Conservation (phyloP, 164 flowering plant genomes). For the Protea cynaroides region DNA sequence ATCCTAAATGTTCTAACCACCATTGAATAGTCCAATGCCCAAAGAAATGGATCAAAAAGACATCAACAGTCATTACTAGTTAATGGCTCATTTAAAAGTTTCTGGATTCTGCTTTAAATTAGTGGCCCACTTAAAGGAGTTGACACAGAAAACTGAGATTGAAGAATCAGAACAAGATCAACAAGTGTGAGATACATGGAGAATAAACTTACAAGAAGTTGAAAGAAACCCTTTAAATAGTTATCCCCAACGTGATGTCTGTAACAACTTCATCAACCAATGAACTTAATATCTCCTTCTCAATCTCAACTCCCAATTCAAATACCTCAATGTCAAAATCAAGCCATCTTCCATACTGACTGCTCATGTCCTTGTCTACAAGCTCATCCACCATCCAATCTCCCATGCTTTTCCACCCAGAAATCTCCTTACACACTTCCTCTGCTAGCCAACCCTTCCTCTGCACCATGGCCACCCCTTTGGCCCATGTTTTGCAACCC, state of each 20-base stretch:
- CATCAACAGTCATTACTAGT: too few relatives aligned
- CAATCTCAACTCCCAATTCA: slow-evolving; percentile 53
- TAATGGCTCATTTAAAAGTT: too few relatives aligned
- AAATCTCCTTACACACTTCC: slow-evolving; percentile 67
- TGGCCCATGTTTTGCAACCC: slow-evolving; percentile 51
- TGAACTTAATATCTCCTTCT: slow-evolving; percentile 40
- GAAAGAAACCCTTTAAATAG: slow-evolving; percentile 7
- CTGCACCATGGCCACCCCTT: slow-evolving; percentile 46
- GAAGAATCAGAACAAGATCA: not conserved
- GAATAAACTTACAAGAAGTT: slow-evolving; percentile 1
- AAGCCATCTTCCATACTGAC: slow-evolving; percentile 62
- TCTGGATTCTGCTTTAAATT: not conserved
- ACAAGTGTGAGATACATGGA: not conserved
- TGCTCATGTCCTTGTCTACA: slow-evolving; percentile 90
- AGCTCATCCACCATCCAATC: slow-evolving; percentile 88
- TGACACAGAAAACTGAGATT: not conserved
- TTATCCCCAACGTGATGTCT: slow-evolving; percentile 35
- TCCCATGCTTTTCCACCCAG: slow-evolving; percentile 53
- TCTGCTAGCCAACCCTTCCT: slow-evolving; percentile 57
- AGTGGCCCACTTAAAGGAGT: not conserved
- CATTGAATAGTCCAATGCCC: too few relatives aligned
- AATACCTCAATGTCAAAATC: slow-evolving; percentile 63
- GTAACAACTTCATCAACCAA: slow-evolving; percentile 68
- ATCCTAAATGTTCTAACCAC: too few relatives aligned
- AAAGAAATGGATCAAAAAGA: too few relatives aligned